Base-by-base conservation (phyloP, 2,329 filamentous ascomycete species). In the Fusarium metavorans region DNA sequence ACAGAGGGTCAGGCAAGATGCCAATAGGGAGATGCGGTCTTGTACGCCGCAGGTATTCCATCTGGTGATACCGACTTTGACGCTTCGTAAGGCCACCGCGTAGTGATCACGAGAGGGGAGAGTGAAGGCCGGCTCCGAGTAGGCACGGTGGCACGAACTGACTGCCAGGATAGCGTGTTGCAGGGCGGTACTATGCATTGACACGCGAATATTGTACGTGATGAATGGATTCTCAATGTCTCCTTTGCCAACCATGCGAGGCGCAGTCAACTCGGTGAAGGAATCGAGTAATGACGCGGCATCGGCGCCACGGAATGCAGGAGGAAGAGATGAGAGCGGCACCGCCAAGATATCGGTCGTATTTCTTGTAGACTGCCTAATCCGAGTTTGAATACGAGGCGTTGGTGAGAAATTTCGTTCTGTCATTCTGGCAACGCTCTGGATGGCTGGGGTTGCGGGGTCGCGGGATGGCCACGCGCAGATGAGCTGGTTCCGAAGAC, bases 101-200 rank as follows among this genome's bases (percentile, higher is more conserved):
- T 67, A 67, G 65, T 67, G 65, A 11, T 32, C 27, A 3, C 35
- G 35, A 13, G 58, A 61, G 3, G 58, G 23, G 18, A 25, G 23
- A 13, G 30, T 23, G 8, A 57, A 57, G n/a, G n/a, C 16, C 10
- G 27, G 27, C 16, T 63, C 58, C 11, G 32, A 35, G 23, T 63
- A 67, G 18, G 58, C 48, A 16, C 43, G 58, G n/a, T 67, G 65
- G 18, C 58, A 62, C 16, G 65, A 67, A 9, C 58, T 54, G 25
- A 63, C 20, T 8, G 65, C 65, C 30, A 67, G 58, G 13, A 67
- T 67, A 18, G 58, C 58, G 39, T 67, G 58, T 35, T 67, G 65
- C 2, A 67, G 35, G 9, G 57, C 20, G 4, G 32, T 45, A 50
- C 65, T 56, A 2, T n/a, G 35, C 20, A 23, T 23, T 11, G 48